Percentiles rank a stretch among this genome's conserved stretches.
Evolutionary conservation across 2,329 filamentous ascomycete genomes (phyloP).

Genomic region (Diplocarpon mali): DNA sequence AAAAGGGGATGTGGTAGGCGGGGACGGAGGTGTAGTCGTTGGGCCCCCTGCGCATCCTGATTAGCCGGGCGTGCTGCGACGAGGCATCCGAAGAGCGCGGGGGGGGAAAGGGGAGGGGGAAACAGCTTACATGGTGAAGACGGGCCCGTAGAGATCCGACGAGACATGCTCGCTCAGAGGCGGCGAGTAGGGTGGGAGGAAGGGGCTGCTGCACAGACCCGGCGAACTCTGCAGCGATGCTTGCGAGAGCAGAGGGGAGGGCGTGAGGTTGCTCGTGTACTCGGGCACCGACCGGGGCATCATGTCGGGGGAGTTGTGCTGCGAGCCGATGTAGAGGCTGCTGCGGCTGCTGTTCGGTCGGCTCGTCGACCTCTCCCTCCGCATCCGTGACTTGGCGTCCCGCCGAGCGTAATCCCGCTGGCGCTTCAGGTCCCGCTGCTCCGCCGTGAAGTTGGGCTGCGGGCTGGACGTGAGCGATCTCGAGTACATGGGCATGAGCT

Average conservation of each 20-base stretch:
- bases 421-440: conserved; percentile 51
- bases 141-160: conserved; percentile 24
- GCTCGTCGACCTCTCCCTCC: conserved; percentile 32
- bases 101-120: background rate
- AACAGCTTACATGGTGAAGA: conserved; percentile 23
- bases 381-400: conserved; percentile 44
- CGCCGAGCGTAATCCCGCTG: conserved; percentile 48
- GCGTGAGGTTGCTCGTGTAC: conserved; percentile 22
- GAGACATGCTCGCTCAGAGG: conserved; percentile 17
- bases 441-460: conserved; percentile 40
- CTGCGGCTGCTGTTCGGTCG: conserved; percentile 27
- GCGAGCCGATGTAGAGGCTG: conserved; percentile 25
- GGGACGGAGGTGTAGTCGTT: conserved; percentile 21
- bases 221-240: conserved; percentile 21
- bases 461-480: conserved; percentile 42
- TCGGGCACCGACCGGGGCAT: conserved; percentile 24
- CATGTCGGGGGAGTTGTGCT: conserved; percentile 25
- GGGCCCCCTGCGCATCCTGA: conserved; percentile 14
- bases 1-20: conserved; percentile 22
- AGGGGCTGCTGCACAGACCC: conserved; percentile 19
- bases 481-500: conserved; percentile 24
- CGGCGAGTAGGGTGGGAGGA: conserved; percentile 23
- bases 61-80: too few relatives aligned
- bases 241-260: conserved; percentile 25
- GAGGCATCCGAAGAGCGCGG: background rate